These are phyloP conservation scores for Suillus clintonianus DNA, from an alignment of 768 basidiomycete species.

Conservation along the genomic window DNA sequence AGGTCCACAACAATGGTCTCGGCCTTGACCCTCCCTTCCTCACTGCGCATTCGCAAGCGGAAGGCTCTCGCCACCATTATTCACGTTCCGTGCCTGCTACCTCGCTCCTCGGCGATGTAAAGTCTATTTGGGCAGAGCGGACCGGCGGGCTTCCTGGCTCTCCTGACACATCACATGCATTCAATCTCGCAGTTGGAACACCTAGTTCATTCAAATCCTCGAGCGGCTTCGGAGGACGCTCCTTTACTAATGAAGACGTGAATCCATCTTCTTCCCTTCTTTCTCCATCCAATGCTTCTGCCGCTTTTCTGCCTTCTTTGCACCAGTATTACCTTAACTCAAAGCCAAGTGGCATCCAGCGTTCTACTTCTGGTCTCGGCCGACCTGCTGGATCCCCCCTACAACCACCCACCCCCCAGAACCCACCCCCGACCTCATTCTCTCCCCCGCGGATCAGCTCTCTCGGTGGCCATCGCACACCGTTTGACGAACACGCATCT, in stretches of 20 bases:
- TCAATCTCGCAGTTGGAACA: slow-evolving; percentile 36
- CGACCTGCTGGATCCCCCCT: slow-evolving; percentile 10
- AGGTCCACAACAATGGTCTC: slow-evolving; percentile 19
- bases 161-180: slow-evolving; percentile 32
- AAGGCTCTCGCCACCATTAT: slow-evolving; percentile 57
- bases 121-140: slow-evolving; percentile 79
- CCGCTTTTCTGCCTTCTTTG: slow-evolving; percentile 76
- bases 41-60: slow-evolving; percentile 18
- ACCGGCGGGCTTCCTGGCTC: slow-evolving; percentile 38
- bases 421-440: slow-evolving; percentile 13
- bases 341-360: slow-evolving; percentile 36
- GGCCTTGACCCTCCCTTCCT: slow-evolving; percentile 18
- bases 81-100: slow-evolving; percentile 83
- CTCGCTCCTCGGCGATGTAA: slow-evolving; percentile 72
- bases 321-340: slow-evolving; percentile 65
- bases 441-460: slow-evolving; percentile 26
- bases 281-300: slow-evolving; percentile 76
- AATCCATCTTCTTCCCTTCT: slow-evolving; percentile 36
- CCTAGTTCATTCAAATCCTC: slow-evolving; percentile 56
- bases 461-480: slow-evolving; percentile 3
- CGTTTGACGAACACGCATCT: slow-evolving; percentile 1
- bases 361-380: slow-evolving; percentile 19
- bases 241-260: slow-evolving; percentile 12
- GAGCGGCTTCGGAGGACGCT: slow-evolving; percentile 36
- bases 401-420: slow-evolving; percentile 5